phyloP scores from a whole-genome alignment of 2,329 filamentous ascomycete genomes.

The Curvularia sp. region DNA sequence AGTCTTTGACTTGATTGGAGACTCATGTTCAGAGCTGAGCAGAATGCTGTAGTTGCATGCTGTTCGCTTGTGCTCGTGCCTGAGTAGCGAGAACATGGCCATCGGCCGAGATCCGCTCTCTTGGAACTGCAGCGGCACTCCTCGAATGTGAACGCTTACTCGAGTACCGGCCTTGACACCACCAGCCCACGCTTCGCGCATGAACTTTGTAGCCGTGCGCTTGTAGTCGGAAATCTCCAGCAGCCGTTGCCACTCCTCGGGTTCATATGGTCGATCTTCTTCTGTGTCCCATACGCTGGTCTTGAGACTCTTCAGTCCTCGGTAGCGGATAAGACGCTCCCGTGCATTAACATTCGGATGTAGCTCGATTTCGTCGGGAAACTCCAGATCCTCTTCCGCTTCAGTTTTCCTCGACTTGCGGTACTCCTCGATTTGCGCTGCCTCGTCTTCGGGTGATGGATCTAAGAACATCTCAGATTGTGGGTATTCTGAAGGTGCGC shows the following conservation, averaged over 20 bases:
- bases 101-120: conserved; percentile 66
- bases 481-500: conserved; percentile 84
- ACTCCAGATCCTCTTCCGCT: conserved; percentile 88
- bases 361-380: conserved; percentile 96
- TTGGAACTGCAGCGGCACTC: conserved; percentile 63
- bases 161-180: conserved; percentile 84
- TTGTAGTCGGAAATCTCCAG: conserved; percentile 91
- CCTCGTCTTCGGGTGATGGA: conserved; percentile 80
- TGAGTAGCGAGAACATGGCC: conserved; percentile 82
- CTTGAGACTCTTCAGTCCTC: conserved; percentile 89
- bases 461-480: conserved; percentile 92
- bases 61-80: conserved; percentile 94
- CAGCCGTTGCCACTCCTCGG: conserved; percentile 85
- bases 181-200: conserved; percentile 85
- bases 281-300: conserved; percentile 88
- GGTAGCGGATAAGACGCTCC: conserved; percentile 84
- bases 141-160: conserved; percentile 77
- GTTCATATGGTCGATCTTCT: conserved; percentile 86
- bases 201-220: conserved; percentile 75
- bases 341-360: conserved; percentile 85
- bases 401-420: conserved; percentile 79
- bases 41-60: conserved; percentile 86
- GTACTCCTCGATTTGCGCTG: conserved; percentile 81
- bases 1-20: conserved; percentile 87
- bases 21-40: conserved; percentile 76